phyloP scores from a whole-genome alignment of 257 asterid species.

The Solanum gracilifrons region DNA sequence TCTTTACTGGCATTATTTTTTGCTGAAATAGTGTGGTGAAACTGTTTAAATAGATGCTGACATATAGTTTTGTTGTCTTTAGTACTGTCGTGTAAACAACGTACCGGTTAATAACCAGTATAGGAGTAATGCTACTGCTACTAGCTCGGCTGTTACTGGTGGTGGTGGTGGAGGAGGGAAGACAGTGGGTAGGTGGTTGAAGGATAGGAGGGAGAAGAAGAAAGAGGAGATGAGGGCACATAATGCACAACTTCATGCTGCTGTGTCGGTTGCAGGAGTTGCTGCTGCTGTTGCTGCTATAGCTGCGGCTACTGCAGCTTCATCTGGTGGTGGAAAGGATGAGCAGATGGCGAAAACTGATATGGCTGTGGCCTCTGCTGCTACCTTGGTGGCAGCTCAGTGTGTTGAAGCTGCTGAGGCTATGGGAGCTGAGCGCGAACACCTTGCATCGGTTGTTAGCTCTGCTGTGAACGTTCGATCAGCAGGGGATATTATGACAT shows the following conservation, averaged over 20 bases:
- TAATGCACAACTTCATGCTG: constrained; percentile 96
- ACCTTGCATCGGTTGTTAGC: constrained; percentile 71
- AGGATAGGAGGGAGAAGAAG: constrained; percentile 91
- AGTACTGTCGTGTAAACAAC: constrained; percentile 44
- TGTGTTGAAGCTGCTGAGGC: constrained; percentile 97
- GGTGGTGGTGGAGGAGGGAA: constrained; percentile 74
- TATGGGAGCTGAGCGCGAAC: constrained; percentile 95
- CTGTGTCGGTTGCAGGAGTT: constrained; percentile 86
- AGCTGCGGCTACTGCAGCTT: constrained; percentile 90
- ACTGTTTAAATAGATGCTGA: neutral
- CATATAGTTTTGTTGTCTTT: constrained; percentile 3
- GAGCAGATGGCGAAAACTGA: constrained; percentile 79
- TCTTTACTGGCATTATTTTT: neutral
- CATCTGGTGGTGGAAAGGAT: constrained; percentile 60
- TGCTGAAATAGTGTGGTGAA: neutral
- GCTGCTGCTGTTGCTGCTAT: constrained; percentile 97
- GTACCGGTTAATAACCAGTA: constrained; percentile 26
- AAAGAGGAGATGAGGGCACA: constrained; percentile 86
- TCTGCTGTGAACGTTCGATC: constrained; percentile 92
- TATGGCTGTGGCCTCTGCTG: constrained; percentile 97
- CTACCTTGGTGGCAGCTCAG: constrained; percentile 90
- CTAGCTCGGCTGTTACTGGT: constrained; percentile 11
- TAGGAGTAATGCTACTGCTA: constrained; percentile 26
- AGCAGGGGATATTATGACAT: constrained; percentile 90
- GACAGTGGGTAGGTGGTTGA: constrained; percentile 94